phyloP scores from a whole-genome alignment of 2,329 filamentous ascomycete species.

The Fusarium temperatum region DNA sequence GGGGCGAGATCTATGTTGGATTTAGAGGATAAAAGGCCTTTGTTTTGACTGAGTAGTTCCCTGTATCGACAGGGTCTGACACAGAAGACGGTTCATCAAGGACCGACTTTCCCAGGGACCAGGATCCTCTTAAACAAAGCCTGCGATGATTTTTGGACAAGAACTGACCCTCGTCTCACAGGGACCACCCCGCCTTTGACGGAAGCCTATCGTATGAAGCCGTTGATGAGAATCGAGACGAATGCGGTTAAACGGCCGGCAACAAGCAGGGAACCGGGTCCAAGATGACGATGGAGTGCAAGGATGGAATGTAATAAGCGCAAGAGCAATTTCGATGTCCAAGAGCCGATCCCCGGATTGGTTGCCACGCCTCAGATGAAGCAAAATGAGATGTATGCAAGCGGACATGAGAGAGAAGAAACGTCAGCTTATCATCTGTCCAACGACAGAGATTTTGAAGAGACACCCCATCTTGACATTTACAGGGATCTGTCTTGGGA shows the following conservation, averaged over 20 bases:
- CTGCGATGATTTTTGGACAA: conserved; percentile 23
- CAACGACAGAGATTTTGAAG: conserved; percentile 8
- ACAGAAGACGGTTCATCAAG: conserved; percentile 41
- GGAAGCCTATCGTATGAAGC: conserved; percentile 37
- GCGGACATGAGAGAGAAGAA: not conserved
- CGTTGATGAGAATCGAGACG: conserved; percentile 33
- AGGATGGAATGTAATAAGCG: conserved; percentile 35
- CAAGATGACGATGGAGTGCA: conserved; percentile 34
- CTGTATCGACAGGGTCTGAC: conserved; percentile 43
- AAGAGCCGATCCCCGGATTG: conserved; percentile 35
- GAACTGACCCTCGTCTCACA: conserved; percentile 39
- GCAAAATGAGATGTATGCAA: conserved; percentile 15
- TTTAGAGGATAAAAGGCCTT: conserved; percentile 28
- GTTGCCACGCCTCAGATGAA: conserved; percentile 14
- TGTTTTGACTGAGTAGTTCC: conserved; percentile 33
- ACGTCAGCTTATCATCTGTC: conserved; percentile 24
- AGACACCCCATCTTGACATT: not conserved
- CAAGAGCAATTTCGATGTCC: conserved; percentile 32
- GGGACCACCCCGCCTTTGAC: conserved; percentile 40
- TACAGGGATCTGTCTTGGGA: not conserved
- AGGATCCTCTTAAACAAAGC: conserved; percentile 31
- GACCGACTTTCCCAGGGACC: conserved; percentile 29
- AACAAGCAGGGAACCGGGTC: conserved; percentile 37
- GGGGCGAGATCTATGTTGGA: conserved; percentile 32
- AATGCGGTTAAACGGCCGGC: conserved; percentile 40